Percentiles rank a stretch among this genome's conserved stretches.
Evolutionary conservation across 768 basidiomycete species (phyloP).

Genomic region (Dentipellis fragilis): DNA sequence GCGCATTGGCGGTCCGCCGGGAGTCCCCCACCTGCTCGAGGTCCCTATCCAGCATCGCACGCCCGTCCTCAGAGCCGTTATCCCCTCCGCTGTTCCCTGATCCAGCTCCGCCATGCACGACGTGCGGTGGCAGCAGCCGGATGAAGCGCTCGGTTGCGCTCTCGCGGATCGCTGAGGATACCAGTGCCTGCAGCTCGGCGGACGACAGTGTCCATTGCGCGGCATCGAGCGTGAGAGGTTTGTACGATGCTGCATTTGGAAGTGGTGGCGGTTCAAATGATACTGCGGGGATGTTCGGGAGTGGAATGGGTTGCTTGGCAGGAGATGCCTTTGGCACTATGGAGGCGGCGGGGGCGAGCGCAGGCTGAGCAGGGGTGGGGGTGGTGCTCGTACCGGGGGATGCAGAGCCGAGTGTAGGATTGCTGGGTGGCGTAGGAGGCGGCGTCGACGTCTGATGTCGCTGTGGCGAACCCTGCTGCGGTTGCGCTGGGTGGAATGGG

Average conservation of each 20-base stretch:
- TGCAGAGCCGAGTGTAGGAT: neutral
- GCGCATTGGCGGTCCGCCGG: neutral
- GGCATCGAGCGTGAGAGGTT: slow-evolving; percentile 11
- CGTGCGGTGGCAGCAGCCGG: slow-evolving; percentile 10
- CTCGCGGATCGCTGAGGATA: slow-evolving; percentile 14
- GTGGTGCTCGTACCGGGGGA: neutral
- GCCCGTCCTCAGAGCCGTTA: slow-evolving; percentile 3
- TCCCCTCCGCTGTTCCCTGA: slow-evolving; percentile 3
- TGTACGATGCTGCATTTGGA: slow-evolving; percentile 6
- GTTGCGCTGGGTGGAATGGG: neutral
- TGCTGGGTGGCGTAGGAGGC: neutral
- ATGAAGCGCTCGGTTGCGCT: slow-evolving; percentile 14
- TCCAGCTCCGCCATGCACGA: slow-evolving; percentile 1
- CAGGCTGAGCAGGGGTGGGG: neutral
- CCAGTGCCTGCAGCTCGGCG: slow-evolving; percentile 12
- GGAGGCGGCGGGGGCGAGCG: neutral
- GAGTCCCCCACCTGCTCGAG: neutral
- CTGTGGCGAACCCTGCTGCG: neutral
- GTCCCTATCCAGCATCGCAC: neutral
- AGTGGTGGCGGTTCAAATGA: slow-evolving; percentile 8
- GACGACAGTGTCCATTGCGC: slow-evolving; percentile 15
- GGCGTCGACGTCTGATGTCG: neutral
- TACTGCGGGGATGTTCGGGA: neutral
- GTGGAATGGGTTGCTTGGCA: neutral
- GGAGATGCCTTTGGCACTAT: neutral